Percentiles rank a stretch among this genome's conserved stretches.
These are phyloP conservation scores for Serendipita indica DNA, from an alignment of 768 basidiomycete species.

Conservation along the genomic window DNA sequence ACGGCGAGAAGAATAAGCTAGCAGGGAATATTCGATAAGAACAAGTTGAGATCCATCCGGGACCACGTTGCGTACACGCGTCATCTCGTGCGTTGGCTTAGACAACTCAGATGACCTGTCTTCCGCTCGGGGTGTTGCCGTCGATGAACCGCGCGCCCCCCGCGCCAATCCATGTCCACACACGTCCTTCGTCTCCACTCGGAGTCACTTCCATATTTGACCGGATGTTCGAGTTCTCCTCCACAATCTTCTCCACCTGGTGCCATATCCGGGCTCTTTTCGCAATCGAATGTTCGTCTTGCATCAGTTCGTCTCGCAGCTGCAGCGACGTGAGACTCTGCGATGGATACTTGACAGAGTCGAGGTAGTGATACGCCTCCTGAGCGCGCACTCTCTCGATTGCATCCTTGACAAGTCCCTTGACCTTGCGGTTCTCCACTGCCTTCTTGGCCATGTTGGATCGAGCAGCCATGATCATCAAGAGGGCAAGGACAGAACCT, in stretches of 20 bases:
- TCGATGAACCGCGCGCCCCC: neutral
- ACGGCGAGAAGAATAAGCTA: no score
- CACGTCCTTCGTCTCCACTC: conserved; percentile 76
- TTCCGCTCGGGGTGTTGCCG: neutral
- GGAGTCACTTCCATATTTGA: conserved; percentile 68
- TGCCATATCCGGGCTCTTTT: conserved; percentile 60
- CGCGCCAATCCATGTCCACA: conserved; percentile 82
- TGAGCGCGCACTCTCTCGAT: conserved; percentile 70
- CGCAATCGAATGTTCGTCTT: conserved; percentile 61
- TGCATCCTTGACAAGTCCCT: conserved; percentile 61
- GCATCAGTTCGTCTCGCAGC: conserved; percentile 72
- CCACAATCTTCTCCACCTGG: conserved; percentile 69
- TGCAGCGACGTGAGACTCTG: conserved; percentile 76
- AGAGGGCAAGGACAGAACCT: conserved; percentile 19
- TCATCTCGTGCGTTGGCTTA: neutral
- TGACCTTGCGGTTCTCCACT: conserved; percentile 49
- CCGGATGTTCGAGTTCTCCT: conserved; percentile 81
- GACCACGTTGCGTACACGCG: neutral
- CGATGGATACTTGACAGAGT: conserved; percentile 57
- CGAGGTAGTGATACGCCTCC: conserved; percentile 67
- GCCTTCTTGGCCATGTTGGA: conserved; percentile 35
- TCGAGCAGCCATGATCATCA: conserved; percentile 24
- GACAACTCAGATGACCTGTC: neutral
- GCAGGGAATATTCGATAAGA: no score
- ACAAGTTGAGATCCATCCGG: neutral